Evolutionary conservation across 2,329 filamentous ascomycete genomes (phyloP).

Genomic region (Sclerotinia borealis): DNA sequence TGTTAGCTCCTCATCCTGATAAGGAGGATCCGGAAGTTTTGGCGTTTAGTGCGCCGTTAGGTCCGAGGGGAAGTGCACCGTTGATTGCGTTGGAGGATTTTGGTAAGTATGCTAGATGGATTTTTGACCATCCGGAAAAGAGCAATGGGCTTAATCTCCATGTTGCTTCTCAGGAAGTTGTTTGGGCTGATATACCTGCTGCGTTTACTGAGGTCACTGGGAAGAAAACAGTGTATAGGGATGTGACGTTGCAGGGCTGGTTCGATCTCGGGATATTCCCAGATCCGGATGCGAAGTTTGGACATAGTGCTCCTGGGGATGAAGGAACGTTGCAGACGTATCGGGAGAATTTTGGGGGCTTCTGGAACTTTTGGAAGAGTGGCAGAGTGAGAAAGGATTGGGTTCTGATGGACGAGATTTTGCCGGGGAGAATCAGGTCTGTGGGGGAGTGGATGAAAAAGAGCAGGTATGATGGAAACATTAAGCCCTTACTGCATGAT

Average conservation of each 20-base stretch:
- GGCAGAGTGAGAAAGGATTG: constrained; percentile 19
- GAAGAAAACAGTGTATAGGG: constrained; percentile 17
- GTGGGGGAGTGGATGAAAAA: constrained; percentile 24
- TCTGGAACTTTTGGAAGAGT: constrained; percentile 24
- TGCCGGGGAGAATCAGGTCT: constrained; percentile 20
- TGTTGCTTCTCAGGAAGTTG: constrained; percentile 24
- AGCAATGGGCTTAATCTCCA: constrained; percentile 25
- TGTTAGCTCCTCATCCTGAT: constrained; percentile 17
- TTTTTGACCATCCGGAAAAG: constrained; percentile 24
- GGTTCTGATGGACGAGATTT: constrained; percentile 22
- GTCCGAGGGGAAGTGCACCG: constrained; percentile 14
- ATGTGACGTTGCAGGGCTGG: constrained; percentile 20
- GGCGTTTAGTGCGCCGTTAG: constrained; percentile 20
- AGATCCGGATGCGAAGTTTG: constrained; percentile 18
- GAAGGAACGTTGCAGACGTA: constrained; percentile 19
- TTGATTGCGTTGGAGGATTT: constrained; percentile 27
- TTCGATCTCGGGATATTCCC: constrained; percentile 15
- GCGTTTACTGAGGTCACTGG: constrained; percentile 21
- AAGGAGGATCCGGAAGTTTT: constrained; percentile 12
- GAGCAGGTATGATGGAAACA: constrained; percentile 18
- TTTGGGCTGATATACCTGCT: constrained; percentile 17
- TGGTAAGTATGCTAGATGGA: constrained; percentile 26
- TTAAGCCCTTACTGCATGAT: constrained; percentile 17
- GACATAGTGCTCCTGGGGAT: constrained; percentile 13
- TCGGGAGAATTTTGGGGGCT: constrained; percentile 23